phyloP scores from a whole-genome alignment of 208 protist genomes.

The Crithidia brevicula region DNA sequence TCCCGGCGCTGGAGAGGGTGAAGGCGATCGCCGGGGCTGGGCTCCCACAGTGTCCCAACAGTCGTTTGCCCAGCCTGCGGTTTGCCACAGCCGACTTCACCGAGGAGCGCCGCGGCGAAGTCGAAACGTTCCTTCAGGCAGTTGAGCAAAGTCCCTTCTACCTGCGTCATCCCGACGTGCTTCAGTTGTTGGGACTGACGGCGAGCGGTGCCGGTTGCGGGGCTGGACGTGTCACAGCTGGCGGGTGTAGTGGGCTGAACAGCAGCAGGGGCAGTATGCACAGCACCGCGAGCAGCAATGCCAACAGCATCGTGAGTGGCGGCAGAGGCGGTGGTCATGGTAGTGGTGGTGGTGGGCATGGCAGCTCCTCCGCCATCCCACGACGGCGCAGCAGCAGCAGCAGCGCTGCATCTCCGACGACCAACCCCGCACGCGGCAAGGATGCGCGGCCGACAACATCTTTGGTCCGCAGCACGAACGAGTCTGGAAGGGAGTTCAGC shows the following conservation, averaged over 20 bases:
- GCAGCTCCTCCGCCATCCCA: not conserved
- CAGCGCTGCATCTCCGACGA: too few species aligned
- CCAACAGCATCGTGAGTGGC: not conserved
- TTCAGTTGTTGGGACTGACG: conserved; percentile 42
- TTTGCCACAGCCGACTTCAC: conserved; percentile 60
- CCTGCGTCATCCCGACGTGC: conserved; percentile 51
- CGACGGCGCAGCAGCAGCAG: not conserved
- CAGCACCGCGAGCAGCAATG: not conserved
- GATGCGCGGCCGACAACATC: too few species aligned
- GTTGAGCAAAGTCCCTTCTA: conserved; percentile 44
- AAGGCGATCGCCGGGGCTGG: conserved; percentile 27
- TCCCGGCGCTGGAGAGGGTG: conserved; percentile 40
- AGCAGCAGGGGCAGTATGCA: not conserved
- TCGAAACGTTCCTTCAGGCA: conserved; percentile 40
- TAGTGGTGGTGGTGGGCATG: not conserved
- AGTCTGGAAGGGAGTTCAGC: too few species aligned
- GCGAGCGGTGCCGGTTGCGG: conserved; percentile 15
- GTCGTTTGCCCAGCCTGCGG: conserved; percentile 48
- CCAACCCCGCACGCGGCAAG: too few species aligned
- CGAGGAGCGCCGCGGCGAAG: conserved; percentile 54
- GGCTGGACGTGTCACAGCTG: not conserved
- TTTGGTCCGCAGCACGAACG: too few species aligned
- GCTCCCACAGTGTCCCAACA: conserved; percentile 36
- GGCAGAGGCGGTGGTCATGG: not conserved
- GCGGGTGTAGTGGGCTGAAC: not conserved